Evolutionary conservation across 2,329 filamentous ascomycete genomes (phyloP).

Genomic region (Penicillium brevicompactum): DNA sequence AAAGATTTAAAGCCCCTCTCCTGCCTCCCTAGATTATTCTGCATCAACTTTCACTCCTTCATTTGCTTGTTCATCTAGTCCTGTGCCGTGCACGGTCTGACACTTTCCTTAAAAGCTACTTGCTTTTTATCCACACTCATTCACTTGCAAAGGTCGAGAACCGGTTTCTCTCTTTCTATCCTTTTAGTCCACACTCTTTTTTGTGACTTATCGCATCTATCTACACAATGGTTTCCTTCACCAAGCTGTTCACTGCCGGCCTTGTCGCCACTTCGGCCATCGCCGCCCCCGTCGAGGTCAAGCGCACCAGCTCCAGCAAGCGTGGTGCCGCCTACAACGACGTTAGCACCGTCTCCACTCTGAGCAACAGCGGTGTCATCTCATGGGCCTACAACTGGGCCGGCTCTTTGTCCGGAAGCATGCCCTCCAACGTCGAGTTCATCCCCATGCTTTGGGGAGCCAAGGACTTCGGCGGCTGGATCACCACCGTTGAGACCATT

Average conservation of each 20-base stretch:
- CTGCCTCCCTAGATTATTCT: slow-evolving; percentile 8
- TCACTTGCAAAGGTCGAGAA: slow-evolving; percentile 22
- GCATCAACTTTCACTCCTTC: slow-evolving; percentile 15
- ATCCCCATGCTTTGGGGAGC: slow-evolving; percentile 50
- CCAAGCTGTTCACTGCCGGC: slow-evolving; percentile 33
- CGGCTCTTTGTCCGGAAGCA: slow-evolving; percentile 27
- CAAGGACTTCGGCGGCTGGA: slow-evolving; percentile 40
- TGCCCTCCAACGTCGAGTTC: slow-evolving; percentile 42
- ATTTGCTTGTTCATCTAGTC: slow-evolving; percentile 17
- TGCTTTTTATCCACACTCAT: slow-evolving; percentile 13
- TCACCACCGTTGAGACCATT: slow-evolving; percentile 33
- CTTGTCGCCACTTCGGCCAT: slow-evolving; percentile 38
- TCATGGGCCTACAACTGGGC: slow-evolving; percentile 53
- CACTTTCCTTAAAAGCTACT: slow-evolving; percentile 24
- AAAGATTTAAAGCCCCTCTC: slow-evolving; percentile 8
- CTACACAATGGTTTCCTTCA: slow-evolving; percentile 43
- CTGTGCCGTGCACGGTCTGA: slow-evolving; percentile 39
- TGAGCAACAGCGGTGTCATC: slow-evolving; percentile 32
- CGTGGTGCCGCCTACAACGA: slow-evolving; percentile 46
- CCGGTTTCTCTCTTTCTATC: slow-evolving; percentile 24
- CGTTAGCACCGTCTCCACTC: slow-evolving; percentile 32
- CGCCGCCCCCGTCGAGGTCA: slow-evolving; percentile 33
- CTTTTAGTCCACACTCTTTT: slow-evolving; percentile 9
- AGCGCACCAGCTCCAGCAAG: slow-evolving; percentile 27
- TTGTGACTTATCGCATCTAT: slow-evolving; percentile 4